Conservation (phyloP, 768 basidiomycete species). For the Suillus spraguei region DNA sequence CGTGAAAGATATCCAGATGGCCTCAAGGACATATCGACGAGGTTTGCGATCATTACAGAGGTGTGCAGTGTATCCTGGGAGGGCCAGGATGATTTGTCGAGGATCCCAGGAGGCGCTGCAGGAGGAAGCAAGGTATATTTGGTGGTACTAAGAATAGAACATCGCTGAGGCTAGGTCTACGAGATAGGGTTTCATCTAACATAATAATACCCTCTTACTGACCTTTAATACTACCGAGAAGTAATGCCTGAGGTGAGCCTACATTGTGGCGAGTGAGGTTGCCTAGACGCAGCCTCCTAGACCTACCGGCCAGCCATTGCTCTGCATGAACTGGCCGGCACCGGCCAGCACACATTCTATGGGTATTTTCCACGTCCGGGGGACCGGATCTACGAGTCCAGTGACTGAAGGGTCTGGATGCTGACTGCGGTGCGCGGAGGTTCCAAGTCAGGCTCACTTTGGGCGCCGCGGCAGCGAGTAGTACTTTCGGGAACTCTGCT, state of each 20-base stretch:
- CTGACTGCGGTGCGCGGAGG: no score
- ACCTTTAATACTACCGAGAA: neutral
- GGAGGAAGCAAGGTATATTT: conserved; percentile 4
- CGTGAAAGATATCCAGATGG: no score
- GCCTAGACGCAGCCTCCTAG: no score
- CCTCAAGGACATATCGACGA: neutral
- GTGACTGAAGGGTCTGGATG: no score
- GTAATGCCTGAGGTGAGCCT: neutral
- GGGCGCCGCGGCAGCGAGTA: neutral
- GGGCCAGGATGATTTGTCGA: neutral
- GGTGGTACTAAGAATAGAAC: neutral
- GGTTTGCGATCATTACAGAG: neutral
- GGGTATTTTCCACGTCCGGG: no score
- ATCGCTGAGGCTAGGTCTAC: neutral
- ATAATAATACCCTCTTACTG: neutral
- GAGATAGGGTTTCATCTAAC: conserved; percentile 2
- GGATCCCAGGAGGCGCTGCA: neutral
- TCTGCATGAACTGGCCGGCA: no score
- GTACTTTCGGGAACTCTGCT: neutral
- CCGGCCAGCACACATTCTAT: no score
- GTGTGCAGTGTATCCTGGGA: neutral
- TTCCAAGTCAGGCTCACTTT: neutral
- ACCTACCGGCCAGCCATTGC: no score
- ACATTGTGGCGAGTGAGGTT: no score
- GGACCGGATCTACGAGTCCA: no score